Evolutionary conservation across 768 basidiomycete species (phyloP).

Genomic region (Agrocybe pediades): DNA sequence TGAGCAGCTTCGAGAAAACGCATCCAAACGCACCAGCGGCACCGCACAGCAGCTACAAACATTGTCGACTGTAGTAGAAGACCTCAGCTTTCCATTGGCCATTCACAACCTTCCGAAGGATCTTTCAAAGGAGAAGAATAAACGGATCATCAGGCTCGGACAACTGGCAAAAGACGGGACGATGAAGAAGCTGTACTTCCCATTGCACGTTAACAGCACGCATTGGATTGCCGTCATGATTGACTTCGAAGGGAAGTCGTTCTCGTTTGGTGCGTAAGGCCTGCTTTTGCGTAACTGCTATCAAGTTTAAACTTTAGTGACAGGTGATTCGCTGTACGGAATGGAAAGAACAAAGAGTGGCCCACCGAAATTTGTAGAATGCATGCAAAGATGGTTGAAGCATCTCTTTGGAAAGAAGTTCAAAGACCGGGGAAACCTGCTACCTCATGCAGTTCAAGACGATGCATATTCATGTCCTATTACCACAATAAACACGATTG

Average conservation of each 20-base stretch:
- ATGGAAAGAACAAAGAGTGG: not conserved
- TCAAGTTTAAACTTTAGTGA: not conserved
- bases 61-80: not conserved
- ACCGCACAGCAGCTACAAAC: too few species aligned
- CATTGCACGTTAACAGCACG: conserved; percentile 4
- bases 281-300: not conserved
- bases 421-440: not conserved
- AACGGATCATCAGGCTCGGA: not conserved
- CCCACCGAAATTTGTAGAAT: not conserved
- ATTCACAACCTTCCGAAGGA: not conserved
- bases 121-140: not conserved
- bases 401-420: not conserved
- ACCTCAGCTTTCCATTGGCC: not conserved
- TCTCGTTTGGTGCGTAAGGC: conserved; percentile 5
- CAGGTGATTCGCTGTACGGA: not conserved
- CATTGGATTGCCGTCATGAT: conserved; percentile 6
- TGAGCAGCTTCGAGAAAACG: conserved; percentile 1
- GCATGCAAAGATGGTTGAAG: not conserved
- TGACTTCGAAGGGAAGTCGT: not conserved
- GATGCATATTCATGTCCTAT: not conserved
- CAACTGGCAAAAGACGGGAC: not conserved
- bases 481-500: not conserved
- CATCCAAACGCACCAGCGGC: too few species aligned
- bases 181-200: conserved; percentile 3
- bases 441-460: not conserved